Evolutionary conservation across 805 yeast species (phyloP).

Genomic region (Kodamaea lidongshanica): DNA sequence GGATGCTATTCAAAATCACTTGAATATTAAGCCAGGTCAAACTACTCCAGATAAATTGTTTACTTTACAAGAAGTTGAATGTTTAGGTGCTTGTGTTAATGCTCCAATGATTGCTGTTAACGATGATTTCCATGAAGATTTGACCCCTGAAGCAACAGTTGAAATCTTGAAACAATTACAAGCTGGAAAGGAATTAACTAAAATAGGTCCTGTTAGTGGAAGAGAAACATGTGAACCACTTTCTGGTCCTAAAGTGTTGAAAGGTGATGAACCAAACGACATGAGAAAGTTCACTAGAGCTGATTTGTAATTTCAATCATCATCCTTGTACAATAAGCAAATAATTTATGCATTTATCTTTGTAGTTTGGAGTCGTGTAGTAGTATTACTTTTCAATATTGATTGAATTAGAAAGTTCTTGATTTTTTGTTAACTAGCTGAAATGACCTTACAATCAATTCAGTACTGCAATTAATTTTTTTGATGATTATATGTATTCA

Average conservation of each 20-base stretch:
- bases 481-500: too few species aligned
- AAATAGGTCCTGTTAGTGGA: slow-evolving; percentile 64
- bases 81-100: slow-evolving; percentile 88
- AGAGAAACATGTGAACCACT: slow-evolving; percentile 75
- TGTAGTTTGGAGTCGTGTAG: too few species aligned
- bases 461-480: too few species aligned
- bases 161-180: slow-evolving; percentile 57
- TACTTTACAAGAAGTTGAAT: slow-evolving; percentile 83
- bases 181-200: slow-evolving; percentile 50
- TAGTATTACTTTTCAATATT: too few species aligned
- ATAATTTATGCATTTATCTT: too few species aligned
- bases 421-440: too few species aligned
- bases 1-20: slow-evolving; percentile 56
- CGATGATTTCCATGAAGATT: slow-evolving; percentile 79
- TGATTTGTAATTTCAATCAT: slow-evolving; percentile 44
- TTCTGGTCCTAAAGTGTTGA: slow-evolving; percentile 60
- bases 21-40: slow-evolving; percentile 67
- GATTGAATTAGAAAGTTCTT: too few species aligned
- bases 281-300: slow-evolving; percentile 65
- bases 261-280: slow-evolving; percentile 57
- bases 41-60: slow-evolving; percentile 70
- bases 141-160: slow-evolving; percentile 60
- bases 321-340: slow-evolving; percentile 4
- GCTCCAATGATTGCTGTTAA: slow-evolving; percentile 85
- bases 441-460: too few species aligned